These are phyloP conservation scores for Cercospora canescens DNA, from an alignment of 2,329 filamentous ascomycete genomes.

Conservation along the genomic window DNA sequence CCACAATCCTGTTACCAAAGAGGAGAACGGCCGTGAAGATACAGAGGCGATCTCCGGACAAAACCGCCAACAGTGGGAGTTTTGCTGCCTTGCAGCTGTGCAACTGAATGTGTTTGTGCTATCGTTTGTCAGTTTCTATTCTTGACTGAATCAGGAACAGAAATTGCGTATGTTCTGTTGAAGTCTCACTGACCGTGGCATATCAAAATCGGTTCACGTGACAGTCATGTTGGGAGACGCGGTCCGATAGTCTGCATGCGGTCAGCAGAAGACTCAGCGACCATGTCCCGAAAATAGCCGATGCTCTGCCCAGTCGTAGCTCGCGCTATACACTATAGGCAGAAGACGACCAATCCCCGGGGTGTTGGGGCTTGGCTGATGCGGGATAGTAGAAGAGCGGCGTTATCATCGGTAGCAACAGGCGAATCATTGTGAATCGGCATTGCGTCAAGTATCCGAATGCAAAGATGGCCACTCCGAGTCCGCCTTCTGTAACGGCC, in stretches of 20 bases:
- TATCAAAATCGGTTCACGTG: neutral
- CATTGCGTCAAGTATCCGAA: neutral
- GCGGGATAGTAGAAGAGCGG: neutral
- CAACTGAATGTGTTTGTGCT: neutral
- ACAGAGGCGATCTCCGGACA: neutral
- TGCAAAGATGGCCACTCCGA: neutral
- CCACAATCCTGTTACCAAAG: neutral
- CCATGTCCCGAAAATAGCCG: neutral
- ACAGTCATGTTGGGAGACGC: neutral
- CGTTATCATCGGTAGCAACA: neutral
- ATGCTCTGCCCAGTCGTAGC: neutral
- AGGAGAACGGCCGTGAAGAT: neutral
- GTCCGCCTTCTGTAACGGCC: neutral
- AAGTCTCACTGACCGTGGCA: neutral
- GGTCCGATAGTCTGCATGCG: neutral
- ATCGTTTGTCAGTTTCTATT: neutral
- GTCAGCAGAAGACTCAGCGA: neutral
- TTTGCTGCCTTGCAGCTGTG: neutral
- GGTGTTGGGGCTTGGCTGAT: neutral
- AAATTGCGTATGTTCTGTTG: neutral
- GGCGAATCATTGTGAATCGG: neutral
- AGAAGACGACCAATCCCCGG: neutral
- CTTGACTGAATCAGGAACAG: neutral
- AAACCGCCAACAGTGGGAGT: neutral
- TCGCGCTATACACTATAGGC: neutral